Percentiles rank a stretch among this genome's conserved stretches.
Evolutionary conservation across 768 basidiomycete genomes (phyloP).

Genomic region (Macrolepiota dolichaula): DNA sequence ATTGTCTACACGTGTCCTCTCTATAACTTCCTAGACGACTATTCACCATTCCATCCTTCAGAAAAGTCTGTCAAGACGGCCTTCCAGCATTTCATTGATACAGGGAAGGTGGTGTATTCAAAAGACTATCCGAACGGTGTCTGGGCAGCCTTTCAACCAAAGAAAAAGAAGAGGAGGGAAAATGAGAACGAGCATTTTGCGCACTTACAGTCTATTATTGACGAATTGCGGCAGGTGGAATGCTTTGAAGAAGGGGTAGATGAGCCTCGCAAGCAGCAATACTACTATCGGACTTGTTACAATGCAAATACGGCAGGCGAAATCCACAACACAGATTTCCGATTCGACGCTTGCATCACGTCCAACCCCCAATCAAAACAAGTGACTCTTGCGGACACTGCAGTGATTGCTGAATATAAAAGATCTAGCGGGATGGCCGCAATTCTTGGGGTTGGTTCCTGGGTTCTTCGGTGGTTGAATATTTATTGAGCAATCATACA

Average conservation of each 20-base stretch:
- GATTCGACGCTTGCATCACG: slow-evolving; percentile 16
- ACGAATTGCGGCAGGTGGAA: background rate
- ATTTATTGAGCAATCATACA: background rate
- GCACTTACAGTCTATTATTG: background rate
- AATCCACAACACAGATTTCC: slow-evolving; percentile 12
- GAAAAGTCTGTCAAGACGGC: background rate
- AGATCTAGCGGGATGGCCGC: background rate
- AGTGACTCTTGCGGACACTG: slow-evolving; percentile 1
- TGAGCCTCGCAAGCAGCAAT: background rate
- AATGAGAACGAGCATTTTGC: background rate
- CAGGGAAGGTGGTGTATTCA: background rate
- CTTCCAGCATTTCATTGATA: background rate
- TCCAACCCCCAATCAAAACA: background rate
- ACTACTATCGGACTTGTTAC: background rate
- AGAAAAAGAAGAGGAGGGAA: background rate
- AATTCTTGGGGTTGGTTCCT: background rate
- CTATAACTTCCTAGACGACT: background rate
- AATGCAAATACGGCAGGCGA: background rate
- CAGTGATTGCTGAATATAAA: slow-evolving; percentile 17
- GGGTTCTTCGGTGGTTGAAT: background rate
- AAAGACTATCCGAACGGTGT: background rate
- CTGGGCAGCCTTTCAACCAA: background rate
- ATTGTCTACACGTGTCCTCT: background rate
- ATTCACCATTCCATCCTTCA: background rate
- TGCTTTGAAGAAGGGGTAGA: background rate